Evolutionary conservation across 106 monocot genomes (phyloP), one percentile per base, ranked within the genome.

Genomic region (Ottelia alismoides): DNA sequence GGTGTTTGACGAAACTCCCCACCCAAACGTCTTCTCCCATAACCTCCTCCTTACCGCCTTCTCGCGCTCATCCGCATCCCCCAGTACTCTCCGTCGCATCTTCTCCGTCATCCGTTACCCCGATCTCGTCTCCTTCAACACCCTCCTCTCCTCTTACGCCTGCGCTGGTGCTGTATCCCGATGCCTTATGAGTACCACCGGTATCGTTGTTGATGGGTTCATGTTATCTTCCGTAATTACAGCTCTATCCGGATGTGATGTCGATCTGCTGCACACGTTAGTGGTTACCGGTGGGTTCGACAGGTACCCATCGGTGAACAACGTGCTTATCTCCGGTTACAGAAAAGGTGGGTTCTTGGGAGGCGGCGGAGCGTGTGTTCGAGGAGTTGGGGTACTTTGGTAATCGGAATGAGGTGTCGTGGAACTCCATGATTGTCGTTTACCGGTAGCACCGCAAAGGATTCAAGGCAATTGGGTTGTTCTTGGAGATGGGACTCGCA

Each of bases 401-500:
- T 0, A 11, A 2, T 1, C 46, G 74, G 16, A 71, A 89, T 50
- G 66, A 43, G 2, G 74, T 89, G 18, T 89, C 89, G 1, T 89
- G 89, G 89, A 89, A 83, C 54, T 76, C 70, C 27, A 83, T 89
- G 89, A 89, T 83, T 52, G 83, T 80, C n/a, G 80, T 66, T 25
- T 83, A 74, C n/a, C 83, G 80, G 28, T 71, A 80, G 59, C 73
- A 83, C 56, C 52, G 72, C 2, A 30, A 77, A 43, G 79, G 76
- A 21, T 14, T 21, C 12, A 71, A 66, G 28, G 79, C 79, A 1
- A 52, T 83, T 53, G 18, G 20, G 18, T 72, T 72, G 63, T 69
- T 72, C 27, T 48, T 51, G 62, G 79, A 73, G 3, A 75, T 74
- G 78, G 49, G 62, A 2, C 27, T 55, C 22, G 49, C 51, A 22